phyloP scores from a whole-genome alignment of 371 early-diverging fungal species.

The Syncephalastrum sp. region DNA sequence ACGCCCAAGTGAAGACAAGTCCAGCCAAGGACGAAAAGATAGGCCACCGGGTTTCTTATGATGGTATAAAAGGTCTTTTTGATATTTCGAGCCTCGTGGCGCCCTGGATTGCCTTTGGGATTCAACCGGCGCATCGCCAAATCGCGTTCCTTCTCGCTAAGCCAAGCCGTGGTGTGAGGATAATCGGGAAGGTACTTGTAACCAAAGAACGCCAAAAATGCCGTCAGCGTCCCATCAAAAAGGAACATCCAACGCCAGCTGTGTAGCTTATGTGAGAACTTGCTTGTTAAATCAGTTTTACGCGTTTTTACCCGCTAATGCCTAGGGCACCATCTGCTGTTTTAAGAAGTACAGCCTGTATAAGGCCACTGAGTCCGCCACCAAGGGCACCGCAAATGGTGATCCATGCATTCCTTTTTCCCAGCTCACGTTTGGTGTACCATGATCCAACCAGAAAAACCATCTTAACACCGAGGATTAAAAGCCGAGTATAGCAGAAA shows the following conservation, averaged over 20 bases:
- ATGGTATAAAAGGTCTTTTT: slow-evolving; percentile 10
- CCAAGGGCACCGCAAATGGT: slow-evolving; percentile 39
- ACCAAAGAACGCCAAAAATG: slow-evolving; percentile 12
- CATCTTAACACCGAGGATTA: slow-evolving; percentile 17
- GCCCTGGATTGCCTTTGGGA: slow-evolving; percentile 4
- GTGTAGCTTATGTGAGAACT: not conserved
- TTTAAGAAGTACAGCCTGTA: slow-evolving; percentile 38
- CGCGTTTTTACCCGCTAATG: slow-evolving; percentile 29
- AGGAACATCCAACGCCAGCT: slow-evolving; percentile 25
- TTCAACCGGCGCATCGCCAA: slow-evolving; percentile 24
- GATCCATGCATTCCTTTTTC: slow-evolving; percentile 24
- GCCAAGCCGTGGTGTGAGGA: slow-evolving; percentile 17
- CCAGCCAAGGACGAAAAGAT: slow-evolving; percentile 33
- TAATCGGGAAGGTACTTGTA: slow-evolving; percentile 20
- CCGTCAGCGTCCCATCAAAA: slow-evolving; percentile 18
- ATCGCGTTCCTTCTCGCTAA: slow-evolving; percentile 16
- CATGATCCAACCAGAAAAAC: slow-evolving; percentile 39
- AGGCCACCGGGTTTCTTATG: slow-evolving; percentile 24
- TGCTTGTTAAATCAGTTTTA: too few relatives aligned
- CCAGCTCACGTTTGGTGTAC: slow-evolving; percentile 44
- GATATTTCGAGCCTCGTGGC: not conserved
- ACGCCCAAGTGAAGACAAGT: slow-evolving; percentile 23
- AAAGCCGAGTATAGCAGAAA: too few relatives aligned
- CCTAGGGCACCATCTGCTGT: slow-evolving; percentile 38
- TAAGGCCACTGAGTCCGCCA: slow-evolving; percentile 35